Percentiles rank a stretch among this genome's conserved stretches.
These are phyloP conservation scores for Termitomyces sp. DNA, from an alignment of 768 basidiomycete genomes.

Conservation along the genomic window DNA sequence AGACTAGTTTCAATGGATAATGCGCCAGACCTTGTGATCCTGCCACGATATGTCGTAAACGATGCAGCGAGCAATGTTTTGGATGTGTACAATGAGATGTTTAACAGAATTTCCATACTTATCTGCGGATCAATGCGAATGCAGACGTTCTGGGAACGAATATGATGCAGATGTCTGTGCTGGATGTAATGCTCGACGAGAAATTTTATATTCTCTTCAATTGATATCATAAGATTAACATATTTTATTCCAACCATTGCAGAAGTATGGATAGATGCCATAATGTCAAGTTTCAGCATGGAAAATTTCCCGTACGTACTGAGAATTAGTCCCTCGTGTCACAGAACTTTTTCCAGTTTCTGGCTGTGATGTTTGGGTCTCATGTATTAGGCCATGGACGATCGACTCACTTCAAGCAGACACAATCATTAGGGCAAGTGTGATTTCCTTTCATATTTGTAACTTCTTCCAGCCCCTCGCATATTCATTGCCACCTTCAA, in stretches of 20 bases:
- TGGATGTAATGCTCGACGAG: too few species aligned
- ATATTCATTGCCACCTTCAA: neutral
- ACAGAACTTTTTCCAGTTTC: slow-evolving; percentile 18
- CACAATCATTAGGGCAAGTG: slow-evolving; percentile 19
- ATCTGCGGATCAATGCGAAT: too few species aligned
- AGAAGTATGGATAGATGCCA: slow-evolving; percentile 14
- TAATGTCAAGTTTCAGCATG: slow-evolving; percentile 17
- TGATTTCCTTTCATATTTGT: neutral
- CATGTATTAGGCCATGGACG: slow-evolving; percentile 44
- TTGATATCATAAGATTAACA: neutral
- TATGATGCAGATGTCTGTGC: too few species aligned
- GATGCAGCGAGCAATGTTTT: too few species aligned
- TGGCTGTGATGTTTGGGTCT: slow-evolving; percentile 27
- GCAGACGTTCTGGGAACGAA: too few species aligned
- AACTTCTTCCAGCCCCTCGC: neutral
- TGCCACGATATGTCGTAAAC: too few species aligned
- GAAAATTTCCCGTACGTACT: slow-evolving; percentile 12
- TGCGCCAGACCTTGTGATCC: too few species aligned
- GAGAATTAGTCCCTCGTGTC: neutral
- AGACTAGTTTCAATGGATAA: too few species aligned
- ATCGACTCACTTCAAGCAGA: slow-evolving; percentile 3
- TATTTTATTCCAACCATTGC: neutral
- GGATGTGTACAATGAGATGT: too few species aligned
- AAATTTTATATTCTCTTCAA: too few species aligned
- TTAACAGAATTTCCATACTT: too few species aligned